Evolutionary conservation across 331 rosid genomes (phyloP).

Genomic region (Quercus phellos): DNA sequence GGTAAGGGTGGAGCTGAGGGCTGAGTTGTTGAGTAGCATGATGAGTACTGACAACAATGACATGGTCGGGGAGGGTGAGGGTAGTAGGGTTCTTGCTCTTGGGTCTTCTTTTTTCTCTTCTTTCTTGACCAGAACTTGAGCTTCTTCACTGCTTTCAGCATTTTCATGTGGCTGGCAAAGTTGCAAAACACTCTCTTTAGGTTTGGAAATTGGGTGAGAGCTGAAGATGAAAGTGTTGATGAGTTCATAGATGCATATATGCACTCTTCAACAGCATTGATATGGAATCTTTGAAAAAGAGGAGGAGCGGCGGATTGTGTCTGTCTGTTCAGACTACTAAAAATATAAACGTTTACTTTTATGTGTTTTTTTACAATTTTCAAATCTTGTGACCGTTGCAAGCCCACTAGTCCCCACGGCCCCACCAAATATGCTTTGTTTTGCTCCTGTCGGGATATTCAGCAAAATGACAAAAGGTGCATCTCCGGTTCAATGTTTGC

Average conservation of each 20-base stretch:
- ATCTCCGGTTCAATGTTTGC: too few relatives aligned
- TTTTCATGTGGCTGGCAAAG: slow-evolving; percentile 9
- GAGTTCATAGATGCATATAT: neutral
- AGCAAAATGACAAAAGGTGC: too few relatives aligned
- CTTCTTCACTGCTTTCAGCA: slow-evolving; percentile 65
- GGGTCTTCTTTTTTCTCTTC: slow-evolving; percentile 42
- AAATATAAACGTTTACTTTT: too few relatives aligned
- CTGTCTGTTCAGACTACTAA: neutral
- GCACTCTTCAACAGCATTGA: neutral
- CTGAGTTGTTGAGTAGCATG: slow-evolving; percentile 25
- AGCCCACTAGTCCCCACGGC: neutral
- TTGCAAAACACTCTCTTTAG: neutral
- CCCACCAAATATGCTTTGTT: neutral
- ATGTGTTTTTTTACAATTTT: neutral
- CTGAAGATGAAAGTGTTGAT: neutral
- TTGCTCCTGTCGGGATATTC: too few relatives aligned
- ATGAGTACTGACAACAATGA: slow-evolving; percentile 13
- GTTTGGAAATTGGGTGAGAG: neutral
- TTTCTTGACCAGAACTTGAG: slow-evolving; percentile 63
- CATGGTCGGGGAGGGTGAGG: slow-evolving; percentile 17
- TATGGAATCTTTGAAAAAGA: slow-evolving; percentile 1
- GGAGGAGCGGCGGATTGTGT: neutral
- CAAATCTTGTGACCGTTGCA: slow-evolving; percentile 16
- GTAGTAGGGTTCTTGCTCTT: slow-evolving; percentile 2
- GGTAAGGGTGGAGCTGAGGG: slow-evolving; percentile 90